Percentiles rank a stretch among this genome's conserved stretches.
Conservation (phyloP, 108 stramenopile genomes). For the Poteriospumella lacustris region DNA sequence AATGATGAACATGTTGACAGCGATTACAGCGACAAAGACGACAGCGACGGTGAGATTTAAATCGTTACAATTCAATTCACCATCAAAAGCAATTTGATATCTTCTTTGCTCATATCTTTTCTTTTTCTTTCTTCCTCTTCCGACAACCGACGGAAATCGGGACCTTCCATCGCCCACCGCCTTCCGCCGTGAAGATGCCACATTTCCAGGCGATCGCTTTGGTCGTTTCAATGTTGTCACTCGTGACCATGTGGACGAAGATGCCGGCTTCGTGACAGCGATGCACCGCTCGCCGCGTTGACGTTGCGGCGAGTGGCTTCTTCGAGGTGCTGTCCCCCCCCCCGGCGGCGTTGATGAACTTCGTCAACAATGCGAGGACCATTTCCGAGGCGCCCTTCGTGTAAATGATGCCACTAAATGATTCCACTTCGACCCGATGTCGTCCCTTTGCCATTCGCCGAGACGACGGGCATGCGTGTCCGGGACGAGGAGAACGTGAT, state of each 20-base stretch:
- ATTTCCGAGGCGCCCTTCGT: conserved; percentile 79
- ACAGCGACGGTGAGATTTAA: no score
- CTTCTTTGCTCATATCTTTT: no score
- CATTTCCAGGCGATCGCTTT: conserved; percentile 75
- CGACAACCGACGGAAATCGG: conserved; percentile 45
- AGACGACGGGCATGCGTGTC: conserved; percentile 78
- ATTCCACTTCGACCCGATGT: no score
- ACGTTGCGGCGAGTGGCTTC: not conserved
- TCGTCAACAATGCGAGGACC: conserved; percentile 55
- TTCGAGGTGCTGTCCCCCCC: conserved; percentile 27
- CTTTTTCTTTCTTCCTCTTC: no score
- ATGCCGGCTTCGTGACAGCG: conserved; percentile 43
- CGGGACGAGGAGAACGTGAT: conserved; percentile 74
- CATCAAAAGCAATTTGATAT: no score
- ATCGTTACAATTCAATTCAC: no score
- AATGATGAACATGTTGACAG: not conserved
- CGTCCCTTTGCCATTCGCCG: no score
- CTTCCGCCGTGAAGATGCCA: conserved; percentile 50
- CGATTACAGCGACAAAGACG: not conserved
- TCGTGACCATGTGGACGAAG: conserved; percentile 91
- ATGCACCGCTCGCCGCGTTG: conserved; percentile 9
- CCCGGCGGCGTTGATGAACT: conserved; percentile 23
- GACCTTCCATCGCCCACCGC: conserved; percentile 47
- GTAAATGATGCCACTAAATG: conserved; percentile 63
- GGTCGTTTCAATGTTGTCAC: conserved; percentile 87